Base-by-base conservation (phyloP, 768 basidiomycete species). In the Phaeolepiota aurea region DNA sequence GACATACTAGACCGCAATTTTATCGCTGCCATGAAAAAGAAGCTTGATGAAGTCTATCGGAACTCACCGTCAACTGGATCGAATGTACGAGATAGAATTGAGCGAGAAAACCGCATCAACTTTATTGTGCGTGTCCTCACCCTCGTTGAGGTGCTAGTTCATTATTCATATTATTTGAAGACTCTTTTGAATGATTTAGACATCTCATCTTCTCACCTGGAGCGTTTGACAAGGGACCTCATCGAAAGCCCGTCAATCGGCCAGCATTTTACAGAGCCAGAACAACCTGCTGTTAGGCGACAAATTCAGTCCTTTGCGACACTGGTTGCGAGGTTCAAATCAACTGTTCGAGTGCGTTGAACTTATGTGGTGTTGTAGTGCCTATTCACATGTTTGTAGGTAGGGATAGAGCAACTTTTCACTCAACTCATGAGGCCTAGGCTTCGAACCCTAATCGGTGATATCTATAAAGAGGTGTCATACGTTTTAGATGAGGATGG, bases 171-270 rank as follows among this genome's bases (percentile, higher is more conserved):
- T 48, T 34, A 38, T 32, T 32, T 15, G 10, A 54, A 98, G 94
- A 82, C 82, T 23, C 73, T 87, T 33, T 66, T 98, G 38, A 99
- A 99, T 55, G 91, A 99, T 58, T 69, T 99, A n/a, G 92, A 97
- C 56, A 59, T 91, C 13, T 97, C 93, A 2, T 80, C 81, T 2
- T 84, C 79, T 4, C 92, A 99, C 62, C 76, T 93, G 58, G 89
- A 93, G 39, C 78, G 86, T 35, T 67, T 99, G 15, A 62, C 79
- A 3, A 76, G 72, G 41, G 88, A 92, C 46, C 51, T 90, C 5
- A 52, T 65, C 13, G 66, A 63, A 4, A 76, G 75, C 18, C 56
- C 74, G 10, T 57, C 63, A 2, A 72, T 90, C 13, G 56, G 63
- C 2, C 87, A 91, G 48, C 70, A 84, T 48, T 94, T 86, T 56